phyloP scores from a whole-genome alignment of 139 green algal genomes.

The Zygnema cylindricum region DNA sequence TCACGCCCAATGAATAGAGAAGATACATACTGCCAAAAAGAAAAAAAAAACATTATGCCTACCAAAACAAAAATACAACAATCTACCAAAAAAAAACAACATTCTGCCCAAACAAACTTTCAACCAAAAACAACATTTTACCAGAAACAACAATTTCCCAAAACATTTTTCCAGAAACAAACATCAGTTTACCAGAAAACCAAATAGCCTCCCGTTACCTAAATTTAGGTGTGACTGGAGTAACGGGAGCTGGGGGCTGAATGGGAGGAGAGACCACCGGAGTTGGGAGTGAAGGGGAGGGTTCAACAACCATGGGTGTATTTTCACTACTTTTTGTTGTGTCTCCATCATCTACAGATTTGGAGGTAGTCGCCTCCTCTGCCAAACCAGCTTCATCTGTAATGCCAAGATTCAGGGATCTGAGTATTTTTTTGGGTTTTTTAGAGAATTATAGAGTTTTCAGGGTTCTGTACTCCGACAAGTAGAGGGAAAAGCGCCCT shows the following conservation, averaged over 20 bases:
- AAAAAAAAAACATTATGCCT: not conserved
- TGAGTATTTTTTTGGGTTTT: too few relatives aligned
- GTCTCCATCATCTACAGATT: not conserved
- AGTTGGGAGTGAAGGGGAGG: not conserved
- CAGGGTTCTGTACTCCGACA: too few relatives aligned
- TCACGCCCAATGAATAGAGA: too few relatives aligned
- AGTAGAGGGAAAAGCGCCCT: too few relatives aligned
- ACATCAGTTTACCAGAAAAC: not conserved
- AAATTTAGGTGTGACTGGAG: not conserved
- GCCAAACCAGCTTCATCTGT: not conserved
- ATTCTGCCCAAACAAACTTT: too few relatives aligned
- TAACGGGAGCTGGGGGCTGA: not conserved
- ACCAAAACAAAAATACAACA: not conserved
- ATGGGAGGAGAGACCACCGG: not conserved
- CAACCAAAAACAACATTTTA: too few relatives aligned
- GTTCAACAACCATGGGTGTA: too few relatives aligned
- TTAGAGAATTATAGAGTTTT: too few relatives aligned
- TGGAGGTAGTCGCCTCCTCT: not conserved
- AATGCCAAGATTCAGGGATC: too few relatives aligned
- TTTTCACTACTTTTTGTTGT: too few relatives aligned
- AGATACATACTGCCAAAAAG: not conserved
- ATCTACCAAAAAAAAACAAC: not conserved
- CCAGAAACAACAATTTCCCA: too few relatives aligned
- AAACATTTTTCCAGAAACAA: not conserved
- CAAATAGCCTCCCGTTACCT: not conserved